Percentiles rank a stretch among this genome's conserved stretches.
These are phyloP conservation scores for Cladosporium phlei DNA, from an alignment of 2,329 filamentous ascomycete genomes.

Conservation along the genomic window DNA sequence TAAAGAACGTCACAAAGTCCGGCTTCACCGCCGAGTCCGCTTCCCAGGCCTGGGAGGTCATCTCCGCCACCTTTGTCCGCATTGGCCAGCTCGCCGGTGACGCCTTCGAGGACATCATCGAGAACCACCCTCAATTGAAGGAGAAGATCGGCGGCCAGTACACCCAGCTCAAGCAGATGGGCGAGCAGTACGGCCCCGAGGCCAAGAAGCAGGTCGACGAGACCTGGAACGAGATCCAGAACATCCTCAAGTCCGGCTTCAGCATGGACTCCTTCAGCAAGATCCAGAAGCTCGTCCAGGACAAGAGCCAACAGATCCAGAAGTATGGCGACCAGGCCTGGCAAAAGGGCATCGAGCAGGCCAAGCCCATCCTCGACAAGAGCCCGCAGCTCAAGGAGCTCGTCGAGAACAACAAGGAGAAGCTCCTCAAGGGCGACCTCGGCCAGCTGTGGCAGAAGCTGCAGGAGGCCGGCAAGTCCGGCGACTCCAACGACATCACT, in stretches of 20 bases:
- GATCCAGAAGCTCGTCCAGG: conserved; percentile 59
- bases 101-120: conserved; percentile 59
- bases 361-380: conserved; percentile 69
- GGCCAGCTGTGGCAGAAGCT: conserved; percentile 60
- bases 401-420: conserved; percentile 64
- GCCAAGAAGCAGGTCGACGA: conserved; percentile 71
- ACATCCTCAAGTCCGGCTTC: conserved; percentile 55
- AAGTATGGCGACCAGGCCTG: conserved; percentile 67
- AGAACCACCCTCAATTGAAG: conserved; percentile 70
- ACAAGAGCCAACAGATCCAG: conserved; percentile 64
- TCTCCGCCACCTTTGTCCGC: conserved; percentile 58
- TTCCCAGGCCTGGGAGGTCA: conserved; percentile 55
- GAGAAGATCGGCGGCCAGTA: conserved; percentile 65
- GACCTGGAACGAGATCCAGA: conserved; percentile 63
- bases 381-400: conserved; percentile 70
- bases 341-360: conserved; percentile 64
- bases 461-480: conserved; percentile 57
- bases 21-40: conserved; percentile 61
- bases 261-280: conserved; percentile 51
- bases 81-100: conserved; percentile 60
- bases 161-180: conserved; percentile 64
- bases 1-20: conserved; percentile 54
- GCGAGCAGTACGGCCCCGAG: conserved; percentile 66
- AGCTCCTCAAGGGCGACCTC: conserved; percentile 63
- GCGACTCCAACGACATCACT: conserved; percentile 56